phyloP scores from a whole-genome alignment of 192 early-diverging fungal genomes.

The Coemansia sp. region DNA sequence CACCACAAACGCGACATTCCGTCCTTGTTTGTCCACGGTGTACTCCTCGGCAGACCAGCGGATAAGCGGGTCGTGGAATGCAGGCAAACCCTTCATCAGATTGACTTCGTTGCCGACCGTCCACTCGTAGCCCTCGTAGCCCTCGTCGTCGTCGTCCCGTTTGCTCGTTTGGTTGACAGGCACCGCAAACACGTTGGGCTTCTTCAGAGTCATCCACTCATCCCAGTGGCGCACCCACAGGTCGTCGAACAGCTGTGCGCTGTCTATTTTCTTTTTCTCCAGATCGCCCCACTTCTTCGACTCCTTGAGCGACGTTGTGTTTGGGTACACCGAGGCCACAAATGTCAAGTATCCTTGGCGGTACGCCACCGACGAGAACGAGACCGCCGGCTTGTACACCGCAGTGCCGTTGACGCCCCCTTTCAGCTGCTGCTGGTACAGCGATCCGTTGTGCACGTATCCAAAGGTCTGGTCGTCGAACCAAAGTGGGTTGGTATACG shows the following conservation, averaged over 20 bases:
- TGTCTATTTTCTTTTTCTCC: conserved; percentile 45
- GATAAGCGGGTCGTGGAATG: conserved; percentile 26
- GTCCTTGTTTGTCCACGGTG: conserved; percentile 62
- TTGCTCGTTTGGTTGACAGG: conserved; percentile 21
- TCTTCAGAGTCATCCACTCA: conserved; percentile 54
- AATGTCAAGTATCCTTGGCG: conserved; percentile 16
- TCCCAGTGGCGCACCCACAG: conserved; percentile 80
- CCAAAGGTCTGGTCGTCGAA: conserved; percentile 26
- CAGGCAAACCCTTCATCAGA: conserved; percentile 12
- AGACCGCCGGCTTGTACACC: conserved; percentile 14
- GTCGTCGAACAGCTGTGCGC: conserved; percentile 62
- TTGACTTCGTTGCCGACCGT: conserved; percentile 30
- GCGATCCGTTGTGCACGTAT: conserved; percentile 22
- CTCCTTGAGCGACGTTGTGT: neutral
- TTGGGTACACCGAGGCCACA: conserved; percentile 21
- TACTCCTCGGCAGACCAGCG: conserved; percentile 57
- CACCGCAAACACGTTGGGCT: conserved; percentile 21
- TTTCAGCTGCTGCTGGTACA: conserved; percentile 10
- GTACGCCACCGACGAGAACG: conserved; percentile 21
- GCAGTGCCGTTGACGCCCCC: conserved; percentile 7
- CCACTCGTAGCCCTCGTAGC: conserved; percentile 36
- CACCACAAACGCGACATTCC: conserved; percentile 62
- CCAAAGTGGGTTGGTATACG: conserved; percentile 31
- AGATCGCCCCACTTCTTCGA: conserved; percentile 14
- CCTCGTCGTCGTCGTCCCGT: conserved; percentile 32